Evolutionary conservation across 75 land plant species (phyloP), one percentile per base, ranked within the genome.

Genomic region (Adiantum capillusveneris): DNA sequence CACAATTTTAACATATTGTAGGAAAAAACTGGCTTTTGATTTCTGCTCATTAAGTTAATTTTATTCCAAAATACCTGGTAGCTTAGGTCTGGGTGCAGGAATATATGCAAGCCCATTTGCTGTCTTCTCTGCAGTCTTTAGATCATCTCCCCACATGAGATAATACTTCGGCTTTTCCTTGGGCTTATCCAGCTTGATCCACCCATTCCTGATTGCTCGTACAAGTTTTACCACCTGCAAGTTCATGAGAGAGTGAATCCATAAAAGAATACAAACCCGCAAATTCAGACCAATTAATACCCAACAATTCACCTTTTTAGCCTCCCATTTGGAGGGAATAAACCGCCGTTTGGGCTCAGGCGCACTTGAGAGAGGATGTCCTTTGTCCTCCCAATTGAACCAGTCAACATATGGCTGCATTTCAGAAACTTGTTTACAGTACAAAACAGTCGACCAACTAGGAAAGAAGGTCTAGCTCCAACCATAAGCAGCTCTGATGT

Each of bases 271-370:
- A n/a, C n/a, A n/a, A n/a, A n/a, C n/a, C n/a, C n/a, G n/a, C n/a
- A n/a, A n/a, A n/a, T n/a, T n/a, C n/a, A n/a, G n/a, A n/a, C 18
- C 31, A 2, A 51, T 18, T 14, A 1, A 59, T 19, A 25, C 28
- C 25, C 7, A 13, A 14, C 60, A 55, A 48, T 18, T 25, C 73
- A 90, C 98, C 96, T 86, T 90, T 72, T 90, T 94, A 44, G 76
- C 78, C 63, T 94, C 98, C 91, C 91, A 94, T 69, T 94, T 90
- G 17, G 98, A 94, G 53, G 91, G 96, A 57, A 90, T 86, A 51
- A 94, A 94, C 44, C 98, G 76, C 42, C 98, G 73, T 70, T 94
- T 94, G 30, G 98, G 98, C 66, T 94, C 98, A 26, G 98, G 98
- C 1, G 98, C 98, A 90, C 75, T 86, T 17, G 98, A 94, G 1